A percentile compares a stretch with the other conserved stretches of the same genome.
These are phyloP conservation scores for Beta corolliflora DNA, from an alignment of 179 eudicot genomes.

Conservation along the genomic window DNA sequence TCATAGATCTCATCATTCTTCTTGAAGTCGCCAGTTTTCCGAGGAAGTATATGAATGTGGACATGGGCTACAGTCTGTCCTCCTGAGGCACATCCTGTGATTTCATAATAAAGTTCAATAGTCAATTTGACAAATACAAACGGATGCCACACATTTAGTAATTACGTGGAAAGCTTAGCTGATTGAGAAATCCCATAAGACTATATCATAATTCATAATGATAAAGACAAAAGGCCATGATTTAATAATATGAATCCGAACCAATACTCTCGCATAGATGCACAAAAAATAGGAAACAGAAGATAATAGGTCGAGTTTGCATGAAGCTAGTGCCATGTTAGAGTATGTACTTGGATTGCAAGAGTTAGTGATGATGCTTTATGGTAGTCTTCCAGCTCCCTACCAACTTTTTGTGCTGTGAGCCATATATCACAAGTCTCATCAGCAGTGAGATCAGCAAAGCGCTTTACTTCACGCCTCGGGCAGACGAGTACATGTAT, in stretches of 20 bases:
- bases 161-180: conserved; percentile 7
- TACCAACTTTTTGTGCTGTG: conserved; percentile 75
- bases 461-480: conserved; percentile 89
- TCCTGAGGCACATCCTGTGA: conserved; percentile 86
- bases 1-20: conserved; percentile 88
- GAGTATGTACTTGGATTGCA: conserved; percentile 71
- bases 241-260: too few species aligned
- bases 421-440: conserved; percentile 87
- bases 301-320: not conserved
- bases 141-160: not conserved
- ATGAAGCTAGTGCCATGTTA: not conserved
- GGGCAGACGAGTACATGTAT: conserved; percentile 95
- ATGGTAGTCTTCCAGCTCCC: conserved; percentile 68
- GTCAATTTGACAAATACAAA: conserved; percentile 1
- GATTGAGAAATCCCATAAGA: not conserved
- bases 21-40: conserved; percentile 77
- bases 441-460: conserved; percentile 75
- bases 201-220: not conserved
- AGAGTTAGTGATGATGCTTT: conserved; percentile 87
- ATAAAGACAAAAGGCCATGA: too few species aligned
- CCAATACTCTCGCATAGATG: not conserved
- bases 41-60: conserved; percentile 83
- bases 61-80: conserved; percentile 95
- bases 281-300: not conserved
- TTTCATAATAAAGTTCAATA: conserved; percentile 11